phyloP scores from a whole-genome alignment of 345 rosid species.

The Iberis pinnata region DNA sequence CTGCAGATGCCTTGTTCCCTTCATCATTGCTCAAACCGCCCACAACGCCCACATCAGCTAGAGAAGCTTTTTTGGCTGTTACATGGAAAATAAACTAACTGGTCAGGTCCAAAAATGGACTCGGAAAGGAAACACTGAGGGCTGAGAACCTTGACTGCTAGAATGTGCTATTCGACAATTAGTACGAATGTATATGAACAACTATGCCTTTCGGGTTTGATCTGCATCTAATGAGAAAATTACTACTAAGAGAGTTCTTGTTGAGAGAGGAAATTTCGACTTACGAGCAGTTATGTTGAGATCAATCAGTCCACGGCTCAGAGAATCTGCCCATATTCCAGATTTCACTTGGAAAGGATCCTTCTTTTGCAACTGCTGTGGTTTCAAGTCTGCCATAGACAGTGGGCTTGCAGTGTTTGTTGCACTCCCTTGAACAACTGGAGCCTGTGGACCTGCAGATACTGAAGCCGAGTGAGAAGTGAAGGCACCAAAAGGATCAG shows the following conservation, averaged over 20 bases:
- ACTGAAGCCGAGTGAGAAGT: slow-evolving; percentile 48
- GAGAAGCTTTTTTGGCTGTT: slow-evolving; percentile 87
- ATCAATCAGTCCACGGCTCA: slow-evolving; percentile 95
- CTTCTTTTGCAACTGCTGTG: slow-evolving; percentile 41
- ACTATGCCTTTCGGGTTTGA: slow-evolving; percentile 8
- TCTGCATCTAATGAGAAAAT: slow-evolving; percentile 8
- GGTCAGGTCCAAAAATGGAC: not conserved
- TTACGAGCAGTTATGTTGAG: slow-evolving; percentile 97
- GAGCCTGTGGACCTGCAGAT: slow-evolving; percentile 38
- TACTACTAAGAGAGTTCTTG: not conserved
- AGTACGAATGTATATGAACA: not conserved
- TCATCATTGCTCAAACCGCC: slow-evolving; percentile 67
- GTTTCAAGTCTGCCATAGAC: slow-evolving; percentile 34
- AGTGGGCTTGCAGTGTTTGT: slow-evolving; percentile 36
- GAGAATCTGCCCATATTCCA: slow-evolving; percentile 96
- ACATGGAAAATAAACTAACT: slow-evolving; percentile 23
- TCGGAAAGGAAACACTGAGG: not conserved
- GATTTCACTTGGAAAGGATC: slow-evolving; percentile 75
- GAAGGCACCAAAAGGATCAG: slow-evolving; percentile 79
- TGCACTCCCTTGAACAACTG: slow-evolving; percentile 31
- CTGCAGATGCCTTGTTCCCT: slow-evolving; percentile 50
- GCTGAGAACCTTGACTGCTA: not conserved
- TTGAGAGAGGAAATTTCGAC: slow-evolving; percentile 28
- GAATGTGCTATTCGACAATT: not conserved
- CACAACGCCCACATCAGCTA: slow-evolving; percentile 75